These are phyloP conservation scores for Candida sp. DNA, from an alignment of 1,139 yeast genomes.

Conservation along the genomic window DNA sequence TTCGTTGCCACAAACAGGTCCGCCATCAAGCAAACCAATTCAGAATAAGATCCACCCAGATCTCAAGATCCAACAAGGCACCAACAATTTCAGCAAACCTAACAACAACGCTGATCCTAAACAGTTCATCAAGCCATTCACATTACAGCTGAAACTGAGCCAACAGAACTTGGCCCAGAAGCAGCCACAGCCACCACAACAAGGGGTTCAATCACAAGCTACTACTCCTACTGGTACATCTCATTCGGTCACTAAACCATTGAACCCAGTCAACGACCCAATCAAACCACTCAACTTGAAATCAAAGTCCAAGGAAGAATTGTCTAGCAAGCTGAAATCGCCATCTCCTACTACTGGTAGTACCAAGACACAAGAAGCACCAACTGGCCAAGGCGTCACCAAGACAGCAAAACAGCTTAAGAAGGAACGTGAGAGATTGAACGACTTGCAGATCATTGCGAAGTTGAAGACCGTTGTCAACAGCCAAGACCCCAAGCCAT, in stretches of 20 bases:
- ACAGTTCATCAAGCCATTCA: constrained; percentile 11
- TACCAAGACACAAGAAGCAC: constrained; percentile 19
- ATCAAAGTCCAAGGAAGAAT: constrained; percentile 9
- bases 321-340: background rate
- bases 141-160: constrained; percentile 20
- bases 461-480: constrained; percentile 86
- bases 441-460: constrained; percentile 85
- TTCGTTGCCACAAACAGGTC: constrained; percentile 25
- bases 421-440: constrained; percentile 74
- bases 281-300: constrained; percentile 18
- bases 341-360: constrained; percentile 8
- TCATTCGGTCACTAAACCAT: constrained; percentile 17
- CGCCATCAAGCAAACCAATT: constrained; percentile 10
- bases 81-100: constrained; percentile 7
- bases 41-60: constrained; percentile 33
- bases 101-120: constrained; percentile 1
- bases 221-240: constrained; percentile 12
- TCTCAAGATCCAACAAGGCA: constrained; percentile 30
- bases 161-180: constrained; percentile 6
- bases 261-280: constrained; percentile 12
- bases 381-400: constrained; percentile 28
- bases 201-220: constrained; percentile 8
- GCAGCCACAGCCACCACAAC: constrained; percentile 7
- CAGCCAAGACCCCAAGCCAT: constrained; percentile 80
- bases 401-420: constrained; percentile 50